Base-by-base conservation (phyloP, 2,329 filamentous ascomycete genomes). In the Emydomyces testavorans region DNA sequence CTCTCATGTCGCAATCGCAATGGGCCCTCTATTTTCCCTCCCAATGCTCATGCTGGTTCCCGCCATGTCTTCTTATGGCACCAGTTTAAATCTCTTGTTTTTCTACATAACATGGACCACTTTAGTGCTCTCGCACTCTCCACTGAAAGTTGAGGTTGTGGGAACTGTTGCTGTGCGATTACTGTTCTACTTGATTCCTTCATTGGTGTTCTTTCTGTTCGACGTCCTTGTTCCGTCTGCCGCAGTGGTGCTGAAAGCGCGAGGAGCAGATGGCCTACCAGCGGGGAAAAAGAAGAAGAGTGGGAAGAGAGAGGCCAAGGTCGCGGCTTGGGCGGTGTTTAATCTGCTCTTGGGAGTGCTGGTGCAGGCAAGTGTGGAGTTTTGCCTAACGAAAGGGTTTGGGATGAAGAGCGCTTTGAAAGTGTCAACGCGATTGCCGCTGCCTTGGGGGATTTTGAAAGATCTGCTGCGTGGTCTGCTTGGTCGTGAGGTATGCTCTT, bases 51-150 rank as follows among this genome's bases (percentile, higher is more conserved):
- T 84, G 57, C 69, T 80, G 41, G 73, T 78, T 16, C 76, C 78
- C 1, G 70, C 75, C 39, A 62, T 79, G 50, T 75, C 78, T 5
- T 82, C 83, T 5, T 88, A 83, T 70, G 82, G 72, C 35, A 90
- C 87, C 1, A 88, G 82, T 1, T 71, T 94, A 53, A 94, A 92
- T 63, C 69, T 94, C 20, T 70, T 93, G 53, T 89, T 94, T 71
- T 92, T 94, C 66, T 90, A 88, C 64, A 77, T 94, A 69, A 90
- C 85, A 56, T 94, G 88, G 88, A 79, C 80, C 4, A 90, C 85
- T 0, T 74, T 95, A 26, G 79, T 93, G 32, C 71, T 90, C 2
- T 83, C 83, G 5, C 83, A 93, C 58, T 74, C 82, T 1, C 80
- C 85, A 0, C 70, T 92, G 13, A 76, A 78, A 50, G 78, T 94